phyloP scores from a whole-genome alignment of 345 rosid species.

The Isatis tinctoria region DNA sequence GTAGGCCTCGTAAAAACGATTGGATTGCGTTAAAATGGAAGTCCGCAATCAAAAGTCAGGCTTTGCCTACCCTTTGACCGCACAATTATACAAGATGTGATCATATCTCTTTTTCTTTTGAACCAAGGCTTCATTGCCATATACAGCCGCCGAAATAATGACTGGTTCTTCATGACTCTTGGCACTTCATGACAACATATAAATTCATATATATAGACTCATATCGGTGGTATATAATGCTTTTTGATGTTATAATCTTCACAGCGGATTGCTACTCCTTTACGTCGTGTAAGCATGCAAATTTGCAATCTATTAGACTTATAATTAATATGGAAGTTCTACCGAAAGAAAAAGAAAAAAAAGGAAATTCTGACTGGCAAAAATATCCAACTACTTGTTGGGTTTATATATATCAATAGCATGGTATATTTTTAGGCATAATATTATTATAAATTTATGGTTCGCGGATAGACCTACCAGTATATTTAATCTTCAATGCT shows the following conservation, averaged over 20 bases:
- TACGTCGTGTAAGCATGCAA: neutral
- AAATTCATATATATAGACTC: neutral
- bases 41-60: conserved; percentile 26
- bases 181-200: conserved; percentile 12
- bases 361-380: neutral
- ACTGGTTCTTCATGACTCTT: conserved; percentile 3
- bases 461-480: conserved; percentile 35
- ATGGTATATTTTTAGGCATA: neutral
- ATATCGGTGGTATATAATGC: neutral
- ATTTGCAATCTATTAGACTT: neutral
- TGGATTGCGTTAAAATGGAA: conserved; percentile 26
- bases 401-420: neutral
- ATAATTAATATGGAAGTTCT: neutral
- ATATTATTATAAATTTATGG: neutral
- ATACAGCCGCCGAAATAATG: conserved; percentile 25
- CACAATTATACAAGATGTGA: conserved; percentile 16
- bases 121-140: conserved; percentile 9
- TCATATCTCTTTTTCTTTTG: conserved; percentile 23
- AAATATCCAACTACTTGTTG: conserved; percentile 21
- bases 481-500: conserved; percentile 24
- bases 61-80: conserved; percentile 35
- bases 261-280: neutral
- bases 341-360: neutral
- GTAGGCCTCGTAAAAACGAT: conserved; percentile 22
- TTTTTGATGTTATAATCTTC: neutral